A percentile compares a stretch with the other conserved stretches of the same genome.
phyloP scores from a whole-genome alignment of 768 basidiomycete species.

The Piloderma croceum region DNA sequence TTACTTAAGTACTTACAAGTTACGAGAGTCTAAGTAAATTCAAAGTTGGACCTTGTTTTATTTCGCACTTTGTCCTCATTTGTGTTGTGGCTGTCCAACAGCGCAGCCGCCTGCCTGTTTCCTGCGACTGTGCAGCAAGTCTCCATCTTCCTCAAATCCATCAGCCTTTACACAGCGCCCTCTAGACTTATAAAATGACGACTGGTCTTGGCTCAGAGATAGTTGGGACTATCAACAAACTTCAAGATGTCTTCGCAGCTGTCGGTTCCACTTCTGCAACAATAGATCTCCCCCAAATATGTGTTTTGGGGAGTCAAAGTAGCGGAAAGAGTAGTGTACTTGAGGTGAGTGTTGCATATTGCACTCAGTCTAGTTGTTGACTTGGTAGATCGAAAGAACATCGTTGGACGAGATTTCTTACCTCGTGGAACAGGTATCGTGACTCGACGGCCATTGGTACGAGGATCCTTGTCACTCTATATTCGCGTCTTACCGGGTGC shows the following conservation, averaged over 20 bases:
- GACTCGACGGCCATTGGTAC: slow-evolving; percentile 89
- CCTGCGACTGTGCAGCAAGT: too few species aligned
- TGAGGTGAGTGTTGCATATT: slow-evolving; percentile 48
- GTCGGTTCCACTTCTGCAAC: slow-evolving; percentile 71
- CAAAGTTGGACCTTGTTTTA: too few species aligned
- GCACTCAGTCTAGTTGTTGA: slow-evolving; percentile 1
- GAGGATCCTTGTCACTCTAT: too few species aligned
- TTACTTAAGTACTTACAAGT: too few species aligned
- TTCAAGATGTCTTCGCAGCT: slow-evolving; percentile 85
- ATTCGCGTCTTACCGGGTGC: too few species aligned
- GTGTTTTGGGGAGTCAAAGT: slow-evolving; percentile 86
- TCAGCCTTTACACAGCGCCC: too few species aligned
- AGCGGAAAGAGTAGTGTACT: slow-evolving; percentile 92
- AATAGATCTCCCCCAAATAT: slow-evolving; percentile 91
- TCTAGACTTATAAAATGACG: too few species aligned
- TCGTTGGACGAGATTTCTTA: slow-evolving; percentile 96
- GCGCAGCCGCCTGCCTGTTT: too few species aligned
- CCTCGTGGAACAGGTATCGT: slow-evolving; percentile 99
- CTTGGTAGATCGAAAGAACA: slow-evolving; percentile 55
- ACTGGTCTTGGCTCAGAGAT: slow-evolving; percentile 77
- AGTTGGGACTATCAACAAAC: slow-evolving; percentile 77
- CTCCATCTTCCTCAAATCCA: too few species aligned
- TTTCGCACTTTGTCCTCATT: too few species aligned
- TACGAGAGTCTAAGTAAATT: too few species aligned
- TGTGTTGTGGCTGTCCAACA: too few species aligned